Evolutionary conservation across 2,329 filamentous ascomycete genomes (phyloP).

Genomic region (Arthrobotrys conoides): DNA sequence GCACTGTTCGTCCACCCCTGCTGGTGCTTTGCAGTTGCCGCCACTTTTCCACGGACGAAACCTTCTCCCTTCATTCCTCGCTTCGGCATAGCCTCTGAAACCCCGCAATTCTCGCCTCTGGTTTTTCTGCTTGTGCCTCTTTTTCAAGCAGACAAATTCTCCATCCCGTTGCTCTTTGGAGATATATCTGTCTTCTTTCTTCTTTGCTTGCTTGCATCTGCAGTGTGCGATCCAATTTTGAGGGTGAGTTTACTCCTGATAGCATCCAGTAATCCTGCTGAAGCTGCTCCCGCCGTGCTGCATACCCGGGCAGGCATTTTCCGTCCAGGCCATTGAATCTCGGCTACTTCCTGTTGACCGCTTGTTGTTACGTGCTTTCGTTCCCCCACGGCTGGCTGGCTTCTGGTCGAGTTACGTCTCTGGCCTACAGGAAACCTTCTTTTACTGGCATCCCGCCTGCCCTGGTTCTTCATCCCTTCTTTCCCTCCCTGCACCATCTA

Average conservation of each 20-base stretch:
- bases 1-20: slow-evolving; percentile 51
- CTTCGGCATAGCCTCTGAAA: slow-evolving; percentile 61
- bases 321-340: slow-evolving; percentile 32
- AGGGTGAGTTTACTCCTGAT: slow-evolving; percentile 39
- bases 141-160: slow-evolving; percentile 53
- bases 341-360: slow-evolving; percentile 52
- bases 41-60: slow-evolving; percentile 60
- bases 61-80: slow-evolving; percentile 59
- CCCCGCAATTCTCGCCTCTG: slow-evolving; percentile 61
- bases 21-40: slow-evolving; percentile 45
- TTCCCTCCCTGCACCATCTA: slow-evolving; percentile 53
- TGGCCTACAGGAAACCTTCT: slow-evolving; percentile 37
- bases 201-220: slow-evolving; percentile 16
- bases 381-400: slow-evolving; percentile 39
- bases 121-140: slow-evolving; percentile 55
- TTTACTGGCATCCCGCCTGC: slow-evolving; percentile 39
- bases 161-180: slow-evolving; percentile 52
- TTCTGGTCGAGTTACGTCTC: slow-evolving; percentile 51
- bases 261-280: not conserved
- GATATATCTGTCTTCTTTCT: slow-evolving; percentile 59
- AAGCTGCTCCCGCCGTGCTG: slow-evolving; percentile 27
- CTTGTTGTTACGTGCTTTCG: slow-evolving; percentile 17
- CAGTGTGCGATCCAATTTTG: slow-evolving; percentile 44
- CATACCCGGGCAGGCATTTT: slow-evolving; percentile 17
- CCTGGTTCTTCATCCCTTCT: slow-evolving; percentile 53